Evolutionary conservation across 1,284 basidiomycete genomes (phyloP).

Genomic region (Trichosporon sp.): DNA sequence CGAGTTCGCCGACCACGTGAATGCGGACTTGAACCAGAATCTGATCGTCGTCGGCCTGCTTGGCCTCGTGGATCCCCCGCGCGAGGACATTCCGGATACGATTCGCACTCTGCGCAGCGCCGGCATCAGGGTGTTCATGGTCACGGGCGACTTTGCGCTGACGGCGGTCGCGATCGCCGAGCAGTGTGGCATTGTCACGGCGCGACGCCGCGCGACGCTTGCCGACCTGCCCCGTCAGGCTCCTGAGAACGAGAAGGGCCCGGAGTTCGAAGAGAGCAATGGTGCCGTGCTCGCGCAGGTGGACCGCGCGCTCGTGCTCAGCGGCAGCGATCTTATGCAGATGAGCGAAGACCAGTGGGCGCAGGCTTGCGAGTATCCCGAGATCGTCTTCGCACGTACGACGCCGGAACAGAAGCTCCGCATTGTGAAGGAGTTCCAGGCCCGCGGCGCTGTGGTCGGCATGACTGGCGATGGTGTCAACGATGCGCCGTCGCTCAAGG

Average conservation of each 20-base stretch:
- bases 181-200: conserved; percentile 59
- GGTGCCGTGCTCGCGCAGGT: neutral
- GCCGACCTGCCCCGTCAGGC: conserved; percentile 27
- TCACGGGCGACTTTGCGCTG: conserved; percentile 59
- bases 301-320: conserved; percentile 51
- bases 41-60: conserved; percentile 60
- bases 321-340: conserved; percentile 54
- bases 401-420: conserved; percentile 67
- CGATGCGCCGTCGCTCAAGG: conserved; percentile 58
- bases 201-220: conserved; percentile 32
- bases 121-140: conserved; percentile 63
- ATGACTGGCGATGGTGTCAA: conserved; percentile 66
- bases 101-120: conserved; percentile 56
- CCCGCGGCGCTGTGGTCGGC: conserved; percentile 55
- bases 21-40: conserved; percentile 38
- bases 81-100: conserved; percentile 56
- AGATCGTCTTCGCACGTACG: conserved; percentile 67
- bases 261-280: neutral
- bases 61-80: conserved; percentile 61
- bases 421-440: conserved; percentile 61
- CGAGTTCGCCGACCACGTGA: conserved; percentile 44
- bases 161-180: conserved; percentile 56
- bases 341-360: conserved; percentile 55
- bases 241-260: neutral
- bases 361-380: conserved; percentile 55